These are phyloP conservation scores for Lumnitzera littorea DNA, from an alignment of 345 rosid genomes.

Conservation along the genomic window DNA sequence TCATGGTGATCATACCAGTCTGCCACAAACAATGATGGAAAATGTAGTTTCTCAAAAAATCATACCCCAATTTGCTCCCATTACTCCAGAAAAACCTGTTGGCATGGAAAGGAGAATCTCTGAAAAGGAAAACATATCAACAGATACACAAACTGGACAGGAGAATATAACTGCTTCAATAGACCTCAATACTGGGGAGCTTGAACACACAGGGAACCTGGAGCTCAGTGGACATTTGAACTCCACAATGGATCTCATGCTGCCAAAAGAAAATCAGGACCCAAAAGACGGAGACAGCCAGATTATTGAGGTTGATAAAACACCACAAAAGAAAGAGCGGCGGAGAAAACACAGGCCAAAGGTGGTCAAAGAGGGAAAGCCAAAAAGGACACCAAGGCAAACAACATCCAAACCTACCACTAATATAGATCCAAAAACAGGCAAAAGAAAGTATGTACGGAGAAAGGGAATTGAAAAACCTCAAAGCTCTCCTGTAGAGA, in stretches of 20 bases:
- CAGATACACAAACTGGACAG: slow-evolving; percentile 10
- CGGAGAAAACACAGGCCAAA: slow-evolving; percentile 84
- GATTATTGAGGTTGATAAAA: slow-evolving; percentile 26
- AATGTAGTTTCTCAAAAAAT: slow-evolving; percentile 3
- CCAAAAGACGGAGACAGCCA: slow-evolving; percentile 21
- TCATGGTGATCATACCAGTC: slow-evolving; percentile 23
- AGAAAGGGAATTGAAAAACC: slow-evolving; percentile 24
- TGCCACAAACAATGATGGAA: slow-evolving; percentile 12
- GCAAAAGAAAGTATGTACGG: slow-evolving; percentile 47
- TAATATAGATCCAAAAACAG: slow-evolving; percentile 30
- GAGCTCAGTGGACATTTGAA: slow-evolving; percentile 7
- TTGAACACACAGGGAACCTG: not conserved
- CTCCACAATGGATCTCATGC: no score
- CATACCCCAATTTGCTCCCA: slow-evolving; percentile 31
- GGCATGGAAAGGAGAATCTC: slow-evolving; percentile 11
- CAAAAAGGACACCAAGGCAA: slow-evolving; percentile 30
- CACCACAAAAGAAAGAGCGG: slow-evolving; percentile 60
- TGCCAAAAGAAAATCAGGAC: slow-evolving; percentile 20
- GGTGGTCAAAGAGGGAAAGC: slow-evolving; percentile 56
- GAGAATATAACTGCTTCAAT: slow-evolving; percentile 2
- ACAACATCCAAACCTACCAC: slow-evolving; percentile 19
- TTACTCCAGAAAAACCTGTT: slow-evolving; percentile 47
- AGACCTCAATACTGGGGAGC: slow-evolving; percentile 4
- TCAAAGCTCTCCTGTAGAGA: slow-evolving; percentile 22
- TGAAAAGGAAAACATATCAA: slow-evolving; percentile 10